phyloP scores from a whole-genome alignment of 2,329 filamentous ascomycete genomes.

The Chalaropsis thielavioides region DNA sequence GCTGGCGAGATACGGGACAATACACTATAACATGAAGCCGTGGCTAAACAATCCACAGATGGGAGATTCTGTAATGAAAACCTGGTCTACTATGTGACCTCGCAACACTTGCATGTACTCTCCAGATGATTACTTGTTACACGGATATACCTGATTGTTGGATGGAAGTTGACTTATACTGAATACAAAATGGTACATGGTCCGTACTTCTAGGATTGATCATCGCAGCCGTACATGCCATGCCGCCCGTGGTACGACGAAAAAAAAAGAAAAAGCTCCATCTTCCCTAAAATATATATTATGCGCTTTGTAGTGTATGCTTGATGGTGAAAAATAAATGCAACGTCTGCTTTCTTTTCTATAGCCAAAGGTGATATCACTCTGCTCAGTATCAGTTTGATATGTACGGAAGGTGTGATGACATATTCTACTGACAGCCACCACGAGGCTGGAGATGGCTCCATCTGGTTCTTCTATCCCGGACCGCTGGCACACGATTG shows the following conservation, averaged over 20 bases:
- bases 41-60: background rate
- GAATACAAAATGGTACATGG: too few relatives aligned
- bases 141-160: too few relatives aligned
- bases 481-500: background rate
- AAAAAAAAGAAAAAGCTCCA: too few relatives aligned
- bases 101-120: too few relatives aligned
- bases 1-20: constrained; percentile 29
- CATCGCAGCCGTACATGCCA: too few relatives aligned
- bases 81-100: too few relatives aligned
- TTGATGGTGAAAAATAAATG: background rate
- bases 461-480: background rate
- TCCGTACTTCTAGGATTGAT: too few relatives aligned
- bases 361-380: background rate
- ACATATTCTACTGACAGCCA: background rate
- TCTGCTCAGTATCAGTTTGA: background rate
- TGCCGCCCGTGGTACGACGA: too few relatives aligned
- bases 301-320: background rate
- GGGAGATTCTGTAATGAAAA: background rate
- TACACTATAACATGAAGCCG: constrained; percentile 1
- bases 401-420: background rate
- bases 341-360: background rate
- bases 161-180: too few relatives aligned
- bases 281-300: background rate
- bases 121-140: too few relatives aligned
- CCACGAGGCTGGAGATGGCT: background rate